phyloP scores from a whole-genome alignment of 2,329 filamentous ascomycete species.

The Cercospora citrullina region DNA sequence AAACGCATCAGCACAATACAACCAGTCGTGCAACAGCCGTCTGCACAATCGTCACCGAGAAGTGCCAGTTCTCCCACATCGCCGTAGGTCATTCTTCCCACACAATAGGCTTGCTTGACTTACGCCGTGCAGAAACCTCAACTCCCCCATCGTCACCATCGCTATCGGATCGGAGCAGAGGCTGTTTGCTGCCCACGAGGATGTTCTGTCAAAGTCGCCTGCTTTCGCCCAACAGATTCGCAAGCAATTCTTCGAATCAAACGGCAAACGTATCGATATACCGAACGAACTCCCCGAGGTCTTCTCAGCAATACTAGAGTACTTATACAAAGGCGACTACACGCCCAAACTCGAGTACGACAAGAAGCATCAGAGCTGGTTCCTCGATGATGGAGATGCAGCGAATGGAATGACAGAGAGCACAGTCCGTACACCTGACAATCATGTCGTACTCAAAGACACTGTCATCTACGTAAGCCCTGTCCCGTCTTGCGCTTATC shows the following conservation, averaged over 20 bases:
- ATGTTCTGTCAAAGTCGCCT: constrained; percentile 73
- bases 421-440: constrained; percentile 67
- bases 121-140: constrained; percentile 24
- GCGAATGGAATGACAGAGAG: constrained; percentile 56
- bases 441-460: constrained; percentile 75
- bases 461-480: constrained; percentile 73
- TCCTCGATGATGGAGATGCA: constrained; percentile 65
- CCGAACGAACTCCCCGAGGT: constrained; percentile 86
- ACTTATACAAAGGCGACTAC: constrained; percentile 92
- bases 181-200: constrained; percentile 88
- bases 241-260: constrained; percentile 61
- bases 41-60: constrained; percentile 34
- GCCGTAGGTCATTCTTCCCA: constrained; percentile 30
- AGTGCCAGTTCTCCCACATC: constrained; percentile 36
- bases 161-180: constrained; percentile 69
- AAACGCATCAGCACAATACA: constrained; percentile 33
- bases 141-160: constrained; percentile 78
- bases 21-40: constrained; percentile 23
- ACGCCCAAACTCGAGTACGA: constrained; percentile 80
- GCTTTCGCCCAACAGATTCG: constrained; percentile 71
- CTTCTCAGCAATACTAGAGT: constrained; percentile 87
- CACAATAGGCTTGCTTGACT: constrained; percentile 5
- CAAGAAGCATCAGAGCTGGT: constrained; percentile 77
- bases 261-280: constrained; percentile 71
- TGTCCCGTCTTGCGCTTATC: background rate